Evolutionary conservation across 768 basidiomycete genomes (phyloP).

Genomic region (Phanerochaete carnosa): DNA sequence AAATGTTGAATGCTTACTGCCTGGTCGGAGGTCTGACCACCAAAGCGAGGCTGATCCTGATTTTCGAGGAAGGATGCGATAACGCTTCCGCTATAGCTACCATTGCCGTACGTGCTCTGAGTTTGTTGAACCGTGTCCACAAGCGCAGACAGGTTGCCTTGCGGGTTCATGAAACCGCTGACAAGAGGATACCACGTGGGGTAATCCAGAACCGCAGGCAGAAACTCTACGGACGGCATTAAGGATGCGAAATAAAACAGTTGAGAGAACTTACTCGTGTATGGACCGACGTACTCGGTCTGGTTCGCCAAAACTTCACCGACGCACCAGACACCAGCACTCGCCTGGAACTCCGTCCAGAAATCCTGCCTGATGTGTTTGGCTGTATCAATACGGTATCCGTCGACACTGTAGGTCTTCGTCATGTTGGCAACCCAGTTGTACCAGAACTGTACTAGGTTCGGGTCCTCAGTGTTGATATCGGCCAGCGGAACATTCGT

Average conservation of each 20-base stretch:
- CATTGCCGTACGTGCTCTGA: conserved; percentile 37
- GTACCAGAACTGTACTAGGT: conserved; percentile 41
- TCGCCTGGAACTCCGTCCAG: conserved; percentile 48
- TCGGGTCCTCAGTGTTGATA: conserved; percentile 49
- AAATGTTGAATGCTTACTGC: conserved; percentile 29
- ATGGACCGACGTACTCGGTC: conserved; percentile 34
- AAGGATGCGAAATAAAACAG: background rate
- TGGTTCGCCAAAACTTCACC: conserved; percentile 52
- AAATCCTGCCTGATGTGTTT: conserved; percentile 54
- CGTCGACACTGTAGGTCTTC: conserved; percentile 46
- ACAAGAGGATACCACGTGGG: conserved; percentile 44
- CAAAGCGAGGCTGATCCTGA: conserved; percentile 51
- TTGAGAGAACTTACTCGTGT: conserved; percentile 35
- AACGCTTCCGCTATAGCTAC: conserved; percentile 28
- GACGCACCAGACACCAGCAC: conserved; percentile 50
- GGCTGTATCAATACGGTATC: conserved; percentile 56
- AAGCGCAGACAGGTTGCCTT: conserved; percentile 32
- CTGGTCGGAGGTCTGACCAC: conserved; percentile 38
- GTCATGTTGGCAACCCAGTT: conserved; percentile 48
- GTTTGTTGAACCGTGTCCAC: conserved; percentile 24
- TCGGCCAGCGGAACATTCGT: conserved; percentile 50
- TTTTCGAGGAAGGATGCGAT: conserved; percentile 52
- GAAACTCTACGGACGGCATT: conserved; percentile 28
- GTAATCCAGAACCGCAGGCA: conserved; percentile 47
- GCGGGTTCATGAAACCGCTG: conserved; percentile 34